Conservation (phyloP, 768 basidiomycete species). For the Coprinopsis marcescibilis region DNA sequence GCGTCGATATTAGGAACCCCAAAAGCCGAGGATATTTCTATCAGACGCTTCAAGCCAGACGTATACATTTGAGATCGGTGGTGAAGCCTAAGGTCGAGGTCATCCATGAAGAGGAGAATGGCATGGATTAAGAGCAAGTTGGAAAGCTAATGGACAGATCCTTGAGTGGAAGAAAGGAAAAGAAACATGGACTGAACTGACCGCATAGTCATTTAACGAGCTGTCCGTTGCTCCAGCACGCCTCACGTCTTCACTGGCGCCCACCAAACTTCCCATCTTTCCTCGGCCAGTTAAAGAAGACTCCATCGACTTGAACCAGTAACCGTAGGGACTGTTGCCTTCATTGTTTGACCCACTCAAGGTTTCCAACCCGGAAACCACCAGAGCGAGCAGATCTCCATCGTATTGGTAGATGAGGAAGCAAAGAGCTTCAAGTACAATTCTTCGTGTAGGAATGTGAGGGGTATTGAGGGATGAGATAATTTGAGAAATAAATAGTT, state of each 20-base stretch:
- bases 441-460: slow-evolving; percentile 69
- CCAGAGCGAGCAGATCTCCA: slow-evolving; percentile 54
- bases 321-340: slow-evolving; percentile 62
- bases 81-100: slow-evolving; percentile 80
- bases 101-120: slow-evolving; percentile 60
- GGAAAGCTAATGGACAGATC: slow-evolving; percentile 39
- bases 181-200: slow-evolving; percentile 31
- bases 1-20: slow-evolving; percentile 58
- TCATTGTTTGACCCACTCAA: slow-evolving; percentile 66
- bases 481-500: slow-evolving; percentile 71
- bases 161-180: slow-evolving; percentile 3
- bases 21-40: slow-evolving; percentile 64
- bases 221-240: slow-evolving; percentile 59
- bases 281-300: slow-evolving; percentile 75
- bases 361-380: slow-evolving; percentile 69
- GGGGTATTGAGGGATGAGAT: slow-evolving; percentile 79
- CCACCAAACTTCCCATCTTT: slow-evolving; percentile 92
- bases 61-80: slow-evolving; percentile 87
- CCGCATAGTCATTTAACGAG: slow-evolving; percentile 81
- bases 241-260: slow-evolving; percentile 87
- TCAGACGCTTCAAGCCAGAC: slow-evolving; percentile 70
- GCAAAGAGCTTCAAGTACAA: slow-evolving; percentile 72
- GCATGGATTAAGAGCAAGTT: slow-evolving; percentile 72
- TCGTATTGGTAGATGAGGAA: slow-evolving; percentile 67
- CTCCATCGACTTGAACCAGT: slow-evolving; percentile 86